Evolutionary conservation across 345 rosid genomes (phyloP).

Genomic region (Hibiscus tridactylites): DNA sequence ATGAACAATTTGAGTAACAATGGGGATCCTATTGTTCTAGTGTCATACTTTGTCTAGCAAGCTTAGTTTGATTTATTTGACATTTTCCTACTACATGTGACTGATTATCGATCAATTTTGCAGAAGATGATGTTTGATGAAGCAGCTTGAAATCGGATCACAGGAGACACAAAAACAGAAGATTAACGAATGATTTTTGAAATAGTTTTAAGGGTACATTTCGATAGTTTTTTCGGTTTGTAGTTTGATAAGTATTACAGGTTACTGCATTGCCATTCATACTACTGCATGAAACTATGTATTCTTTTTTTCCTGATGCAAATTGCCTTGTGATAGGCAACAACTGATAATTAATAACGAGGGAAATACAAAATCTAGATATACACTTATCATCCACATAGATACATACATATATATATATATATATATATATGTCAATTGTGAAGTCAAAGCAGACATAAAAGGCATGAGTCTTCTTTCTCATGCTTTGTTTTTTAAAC

Average conservation of each 20-base stretch:
- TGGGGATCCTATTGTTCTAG: background rate
- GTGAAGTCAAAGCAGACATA: background rate
- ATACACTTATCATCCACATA: background rate
- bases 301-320: background rate
- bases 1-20: background rate
- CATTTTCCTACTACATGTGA: background rate
- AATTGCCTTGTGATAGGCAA: too few species aligned
- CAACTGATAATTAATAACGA: background rate
- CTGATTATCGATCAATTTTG: background rate
- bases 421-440: background rate
- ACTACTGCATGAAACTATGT: background rate
- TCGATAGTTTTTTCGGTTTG: background rate
- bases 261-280: background rate
- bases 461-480: background rate
- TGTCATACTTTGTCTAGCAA: background rate
- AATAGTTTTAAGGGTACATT: background rate
- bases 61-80: background rate
- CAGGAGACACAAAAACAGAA: background rate
- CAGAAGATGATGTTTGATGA: constrained; percentile 4
- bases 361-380: background rate
- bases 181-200: background rate
- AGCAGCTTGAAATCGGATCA: background rate
- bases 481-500: background rate
- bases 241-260: background rate
- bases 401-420: background rate